Base-by-base conservation (phyloP, 1,139 yeast species). In the Pichia sp. region DNA sequence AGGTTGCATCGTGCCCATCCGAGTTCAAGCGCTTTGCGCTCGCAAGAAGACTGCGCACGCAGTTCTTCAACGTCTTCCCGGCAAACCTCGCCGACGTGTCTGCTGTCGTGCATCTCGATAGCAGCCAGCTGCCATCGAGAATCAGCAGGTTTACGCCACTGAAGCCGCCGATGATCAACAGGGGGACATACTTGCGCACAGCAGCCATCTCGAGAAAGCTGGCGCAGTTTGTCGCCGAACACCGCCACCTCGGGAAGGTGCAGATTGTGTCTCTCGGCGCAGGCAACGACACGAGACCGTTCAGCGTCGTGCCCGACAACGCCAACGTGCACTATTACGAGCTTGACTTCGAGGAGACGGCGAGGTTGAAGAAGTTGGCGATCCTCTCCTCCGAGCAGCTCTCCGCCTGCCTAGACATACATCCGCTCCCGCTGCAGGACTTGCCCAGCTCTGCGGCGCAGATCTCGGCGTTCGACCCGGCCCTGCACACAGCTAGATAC, bases 261-360 rank as follows among this genome's bases (percentile, higher is more conserved):
- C 96, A 91, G 66, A 79, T 93, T 10, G 71, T 93, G 0, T 90
- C 95, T 4, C 70, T 93, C 27, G 99, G 99, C 0, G 89, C 97
- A n/a, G 99, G 99, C 0, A 87, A 95, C n/a, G 99, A 93, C 69
- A 84, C 97, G 1, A 71, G 98, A 57, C 77, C 81, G 6, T 88
- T 89, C 64, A 68, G 74, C 6, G 55, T 83, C 2, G 67, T 87
- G 48, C 63, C 68, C 3, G 48, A 64, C n/a, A 52, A 62, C 46
- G 6, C 64, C 2, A 64, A 67, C 36, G 61, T 85, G 43, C 67
- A 70, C 3, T 86, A 83, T 65, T 76, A 85, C 53, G 99, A 93
- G 67, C 67, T 90, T 29, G 99, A 93, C 69, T 92, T 88, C 64
- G 75, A 78, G 1, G 83, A 77, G 31, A 80, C 90, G 1, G 78